These are phyloP conservation scores for Vitis hybrid DNA, from an alignment of 177 flowering plant species.

Conservation along the genomic window DNA sequence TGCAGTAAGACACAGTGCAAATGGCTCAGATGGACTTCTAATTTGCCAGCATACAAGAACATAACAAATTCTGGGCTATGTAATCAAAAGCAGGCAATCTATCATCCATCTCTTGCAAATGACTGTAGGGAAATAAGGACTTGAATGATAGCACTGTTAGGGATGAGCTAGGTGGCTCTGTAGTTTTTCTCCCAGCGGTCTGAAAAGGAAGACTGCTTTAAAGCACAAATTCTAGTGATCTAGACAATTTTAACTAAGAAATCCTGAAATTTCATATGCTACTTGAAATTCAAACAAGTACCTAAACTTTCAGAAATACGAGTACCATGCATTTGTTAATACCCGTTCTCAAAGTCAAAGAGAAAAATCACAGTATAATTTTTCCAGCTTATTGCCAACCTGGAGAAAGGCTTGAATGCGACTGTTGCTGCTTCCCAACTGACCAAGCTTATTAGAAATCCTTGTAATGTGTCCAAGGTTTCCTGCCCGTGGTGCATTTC, in stretches of 20 bases:
- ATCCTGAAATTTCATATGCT: not conserved
- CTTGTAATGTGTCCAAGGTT: constrained; percentile 85
- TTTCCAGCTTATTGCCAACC: constrained; percentile 37
- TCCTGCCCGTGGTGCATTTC: constrained; percentile 67
- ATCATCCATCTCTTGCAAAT: not conserved
- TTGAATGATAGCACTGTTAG: not conserved
- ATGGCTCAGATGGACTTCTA: not conserved
- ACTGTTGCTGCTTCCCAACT: constrained; percentile 53
- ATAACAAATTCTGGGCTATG: not conserved
- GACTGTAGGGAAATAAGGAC: not conserved
- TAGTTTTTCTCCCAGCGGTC: not conserved
- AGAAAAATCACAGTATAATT: not conserved
- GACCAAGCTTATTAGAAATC: constrained; percentile 80
- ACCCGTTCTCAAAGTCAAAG: not conserved
- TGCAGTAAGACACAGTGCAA: not conserved
- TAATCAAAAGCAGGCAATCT: not conserved
- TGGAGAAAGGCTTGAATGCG: constrained; percentile 61
- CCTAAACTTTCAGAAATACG: too few species aligned
- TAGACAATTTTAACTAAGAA: not conserved
- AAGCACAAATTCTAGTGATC: not conserved
- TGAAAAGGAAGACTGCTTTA: not conserved
- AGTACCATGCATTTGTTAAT: not conserved
- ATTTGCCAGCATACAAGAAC: not conserved
- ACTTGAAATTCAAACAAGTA: too few species aligned
- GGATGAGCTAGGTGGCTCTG: not conserved